Evolutionary conservation across 805 yeast genomes (phyloP).

Genomic region (Scheffersomyces coipomensis): DNA sequence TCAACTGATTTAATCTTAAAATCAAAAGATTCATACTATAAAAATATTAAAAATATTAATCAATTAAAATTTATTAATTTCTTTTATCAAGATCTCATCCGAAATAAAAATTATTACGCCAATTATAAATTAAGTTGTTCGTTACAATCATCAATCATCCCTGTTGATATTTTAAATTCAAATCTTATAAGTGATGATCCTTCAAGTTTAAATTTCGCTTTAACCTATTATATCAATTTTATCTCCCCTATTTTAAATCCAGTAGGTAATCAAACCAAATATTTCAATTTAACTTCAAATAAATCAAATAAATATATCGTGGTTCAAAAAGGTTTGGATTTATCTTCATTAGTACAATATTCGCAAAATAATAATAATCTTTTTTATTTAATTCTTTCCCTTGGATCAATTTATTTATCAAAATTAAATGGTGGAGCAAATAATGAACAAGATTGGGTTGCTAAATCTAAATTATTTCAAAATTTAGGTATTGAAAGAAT

Average conservation of each 20-base stretch:
- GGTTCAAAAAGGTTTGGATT: slow-evolving; percentile 22
- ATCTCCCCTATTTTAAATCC: slow-evolving; percentile 29
- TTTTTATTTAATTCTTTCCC: slow-evolving; percentile 21
- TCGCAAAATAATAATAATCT: slow-evolving; percentile 19
- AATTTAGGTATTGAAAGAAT: slow-evolving; percentile 14
- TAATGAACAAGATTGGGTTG: slow-evolving; percentile 15
- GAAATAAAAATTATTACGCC: not conserved
- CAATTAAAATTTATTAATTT: slow-evolving; percentile 18
- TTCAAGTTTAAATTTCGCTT: slow-evolving; percentile 16
- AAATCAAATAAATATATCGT: slow-evolving; percentile 8
- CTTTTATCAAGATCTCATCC: slow-evolving; percentile 11
- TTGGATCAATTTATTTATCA: slow-evolving; percentile 24
- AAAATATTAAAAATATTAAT: slow-evolving; percentile 10
- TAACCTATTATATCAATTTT: slow-evolving; percentile 22
- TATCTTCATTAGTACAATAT: slow-evolving; percentile 20
- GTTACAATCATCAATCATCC: slow-evolving; percentile 20
- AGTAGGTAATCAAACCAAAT: slow-evolving; percentile 12
- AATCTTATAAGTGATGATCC: slow-evolving; percentile 7
- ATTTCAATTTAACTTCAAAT: slow-evolving; percentile 4
- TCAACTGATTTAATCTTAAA: slow-evolving; percentile 10
- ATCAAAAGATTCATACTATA: slow-evolving; percentile 13
- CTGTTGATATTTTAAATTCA: slow-evolving; percentile 14
- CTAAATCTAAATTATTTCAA: slow-evolving; percentile 14
- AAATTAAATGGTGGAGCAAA: slow-evolving; percentile 9
- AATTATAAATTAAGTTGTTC: slow-evolving; percentile 6